Conservation (phyloP, 2,329 filamentous ascomycete species). For the Epichloe elymi region DNA sequence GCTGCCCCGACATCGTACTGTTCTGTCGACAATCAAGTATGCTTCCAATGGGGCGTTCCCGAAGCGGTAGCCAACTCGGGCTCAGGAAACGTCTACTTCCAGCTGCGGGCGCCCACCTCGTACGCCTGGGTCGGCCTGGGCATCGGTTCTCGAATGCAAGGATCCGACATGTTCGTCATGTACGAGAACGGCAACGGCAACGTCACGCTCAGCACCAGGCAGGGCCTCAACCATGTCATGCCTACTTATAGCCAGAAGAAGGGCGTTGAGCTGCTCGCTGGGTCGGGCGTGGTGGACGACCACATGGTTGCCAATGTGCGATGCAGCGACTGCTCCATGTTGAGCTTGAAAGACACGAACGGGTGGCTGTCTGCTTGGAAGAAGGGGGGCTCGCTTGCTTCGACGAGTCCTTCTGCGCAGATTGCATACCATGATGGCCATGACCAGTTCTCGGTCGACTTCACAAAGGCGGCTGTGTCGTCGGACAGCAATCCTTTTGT, state of each 20-base stretch:
- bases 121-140: conserved; percentile 47
- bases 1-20: conserved; percentile 25
- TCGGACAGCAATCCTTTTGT: conserved; percentile 44
- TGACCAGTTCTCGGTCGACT: conserved; percentile 32
- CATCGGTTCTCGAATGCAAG: conserved; percentile 40
- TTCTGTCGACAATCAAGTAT: conserved; percentile 28
- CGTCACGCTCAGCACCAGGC: conserved; percentile 47
- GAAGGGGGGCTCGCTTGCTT: conserved; percentile 30
- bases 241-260: conserved; percentile 32
- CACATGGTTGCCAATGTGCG: conserved; percentile 47
- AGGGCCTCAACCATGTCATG: conserved; percentile 31
- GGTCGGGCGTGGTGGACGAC: conserved; percentile 39
- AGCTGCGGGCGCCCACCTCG: conserved; percentile 39
- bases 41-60: conserved; percentile 44
- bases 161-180: conserved; percentile 48
- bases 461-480: conserved; percentile 31
- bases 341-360: conserved; percentile 28
- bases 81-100: conserved; percentile 46
- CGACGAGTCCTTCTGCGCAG: conserved; percentile 22
- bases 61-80: conserved; percentile 30
- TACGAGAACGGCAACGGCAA: conserved; percentile 46
- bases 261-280: conserved; percentile 39
- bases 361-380: conserved; percentile 44
- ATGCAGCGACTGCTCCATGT: conserved; percentile 37
- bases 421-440: conserved; percentile 35